Base-by-base conservation (phyloP, 1,284 basidiomycete species). In the Ustilago curta region DNA sequence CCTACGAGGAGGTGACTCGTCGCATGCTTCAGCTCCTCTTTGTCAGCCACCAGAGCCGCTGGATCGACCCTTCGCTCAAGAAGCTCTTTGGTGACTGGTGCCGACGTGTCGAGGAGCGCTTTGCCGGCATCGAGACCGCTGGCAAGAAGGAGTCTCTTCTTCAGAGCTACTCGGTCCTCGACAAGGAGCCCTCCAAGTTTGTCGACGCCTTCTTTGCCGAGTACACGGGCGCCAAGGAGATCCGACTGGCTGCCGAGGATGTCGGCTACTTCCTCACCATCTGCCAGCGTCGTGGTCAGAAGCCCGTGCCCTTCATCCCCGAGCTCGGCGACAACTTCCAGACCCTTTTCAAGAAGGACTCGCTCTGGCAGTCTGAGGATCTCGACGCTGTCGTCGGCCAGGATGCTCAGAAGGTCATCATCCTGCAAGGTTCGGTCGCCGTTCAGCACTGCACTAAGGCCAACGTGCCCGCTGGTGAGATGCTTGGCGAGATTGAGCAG, bases 241-340 rank as follows among this genome's bases (percentile, higher is more conserved):
- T 97, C 84, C 90, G 97, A 45, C 89, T 99, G 56, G 92, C 94
- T n/a, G 90, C 93, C 9, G 96, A 98, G 86, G 96, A 99, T 86
- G 91, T 92, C 74, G 92, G 93, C 0, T 99, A 91, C 88, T 98
- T 99, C 90, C 89, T 99, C 50, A 91, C 92, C 40, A 96, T 99
- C 82, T 89, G 93, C 45, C 95, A 97, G 86, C 90, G 97, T 59
- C 93, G 93, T 16, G 93, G 94, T 16, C 96, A 99, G 88, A 99
- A 99, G 88, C 97, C 97, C 0, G 95, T 92, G 8, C 97, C 96
- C 1, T 99, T 98, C 88, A 97, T 99, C 79, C 95, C 96, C n/a
- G 91, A 98, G 54, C 89, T 99, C 51, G 95, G 98, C 86, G 90
- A 71, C 55, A 76, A 72, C 59, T 97, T 99, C 85, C 94, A 96